These are phyloP conservation scores for Hypholoma sublateritium DNA, from an alignment of 768 basidiomycete species.

Conservation along the genomic window DNA sequence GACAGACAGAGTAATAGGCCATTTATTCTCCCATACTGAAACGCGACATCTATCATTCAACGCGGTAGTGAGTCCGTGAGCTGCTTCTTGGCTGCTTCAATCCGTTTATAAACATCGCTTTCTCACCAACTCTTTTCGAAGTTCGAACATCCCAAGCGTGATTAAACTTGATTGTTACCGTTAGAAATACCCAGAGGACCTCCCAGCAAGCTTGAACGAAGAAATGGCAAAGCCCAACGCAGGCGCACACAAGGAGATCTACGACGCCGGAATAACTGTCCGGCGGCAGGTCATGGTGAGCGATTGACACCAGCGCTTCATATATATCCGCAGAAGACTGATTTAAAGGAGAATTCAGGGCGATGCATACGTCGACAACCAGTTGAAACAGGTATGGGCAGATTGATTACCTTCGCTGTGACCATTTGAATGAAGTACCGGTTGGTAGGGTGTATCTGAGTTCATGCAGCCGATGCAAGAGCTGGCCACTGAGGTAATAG, in stretches of 20 bases:
- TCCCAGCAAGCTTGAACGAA: not conserved
- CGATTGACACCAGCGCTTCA: not conserved
- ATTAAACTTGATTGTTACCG: too few relatives aligned
- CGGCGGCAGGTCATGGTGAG: slow-evolving; percentile 43
- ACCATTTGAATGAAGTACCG: not conserved
- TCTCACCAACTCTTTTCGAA: too few relatives aligned
- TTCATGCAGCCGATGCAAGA: slow-evolving; percentile 51
- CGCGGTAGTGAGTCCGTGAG: too few relatives aligned
- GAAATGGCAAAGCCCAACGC: slow-evolving; percentile 26
- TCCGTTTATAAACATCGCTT: too few relatives aligned
- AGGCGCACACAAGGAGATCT: slow-evolving; percentile 39
- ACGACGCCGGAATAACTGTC: slow-evolving; percentile 39
- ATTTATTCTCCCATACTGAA: too few relatives aligned
- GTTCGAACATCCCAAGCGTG: too few relatives aligned
- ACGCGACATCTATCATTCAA: too few relatives aligned
- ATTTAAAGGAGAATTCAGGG: slow-evolving; percentile 27
- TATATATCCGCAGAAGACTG: not conserved
- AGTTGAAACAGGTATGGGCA: slow-evolving; percentile 31
- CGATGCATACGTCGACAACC: slow-evolving; percentile 41
- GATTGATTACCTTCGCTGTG: not conserved
- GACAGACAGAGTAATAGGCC: too few relatives aligned
- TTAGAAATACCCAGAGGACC: not conserved
- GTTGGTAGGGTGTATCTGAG: slow-evolving; percentile 34
- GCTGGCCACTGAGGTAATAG: slow-evolving; percentile 37
- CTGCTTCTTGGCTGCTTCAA: too few relatives aligned